Conservation (phyloP, 208 protist species). For the Leishmania guyanensis region DNA sequence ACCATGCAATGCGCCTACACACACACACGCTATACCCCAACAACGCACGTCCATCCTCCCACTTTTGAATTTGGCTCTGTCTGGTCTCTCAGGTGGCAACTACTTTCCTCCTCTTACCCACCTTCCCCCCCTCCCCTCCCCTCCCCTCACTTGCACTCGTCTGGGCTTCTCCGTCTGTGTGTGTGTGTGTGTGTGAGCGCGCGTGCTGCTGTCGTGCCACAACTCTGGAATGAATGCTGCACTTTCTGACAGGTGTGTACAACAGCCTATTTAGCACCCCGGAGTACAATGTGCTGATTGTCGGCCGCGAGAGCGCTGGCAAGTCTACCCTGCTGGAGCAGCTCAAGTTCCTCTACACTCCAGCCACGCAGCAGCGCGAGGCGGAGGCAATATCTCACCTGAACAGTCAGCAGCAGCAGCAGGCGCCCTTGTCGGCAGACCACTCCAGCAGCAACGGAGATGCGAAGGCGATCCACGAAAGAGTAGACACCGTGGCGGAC, state of each 20-base stretch:
- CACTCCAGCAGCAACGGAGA: conserved; percentile 3
- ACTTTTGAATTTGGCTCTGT: background rate
- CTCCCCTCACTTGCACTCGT: background rate
- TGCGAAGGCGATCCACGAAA: background rate
- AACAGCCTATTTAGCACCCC: conserved; percentile 75
- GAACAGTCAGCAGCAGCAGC: background rate
- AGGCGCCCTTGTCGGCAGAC: conserved; percentile 1
- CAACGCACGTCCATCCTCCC: background rate
- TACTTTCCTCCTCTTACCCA: background rate
- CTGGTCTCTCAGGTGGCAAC: background rate
- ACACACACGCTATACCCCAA: background rate
- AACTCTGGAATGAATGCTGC: conserved; percentile 51
- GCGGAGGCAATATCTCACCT: background rate
- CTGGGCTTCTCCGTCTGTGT: background rate
- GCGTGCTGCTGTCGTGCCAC: background rate
- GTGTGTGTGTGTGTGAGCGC: background rate
- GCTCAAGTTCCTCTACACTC: conserved; percentile 90
- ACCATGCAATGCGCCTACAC: background rate
- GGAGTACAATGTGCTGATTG: conserved; percentile 92
- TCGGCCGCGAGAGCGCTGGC: conserved; percentile 95
- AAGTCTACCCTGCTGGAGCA: conserved; percentile 99
- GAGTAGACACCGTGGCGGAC: background rate
- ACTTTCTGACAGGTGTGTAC: conserved; percentile 67
- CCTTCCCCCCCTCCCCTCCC: background rate
- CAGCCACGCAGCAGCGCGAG: conserved; percentile 21